Conservation (phyloP, 768 basidiomycete species). For the Podaxis pistillaris region DNA sequence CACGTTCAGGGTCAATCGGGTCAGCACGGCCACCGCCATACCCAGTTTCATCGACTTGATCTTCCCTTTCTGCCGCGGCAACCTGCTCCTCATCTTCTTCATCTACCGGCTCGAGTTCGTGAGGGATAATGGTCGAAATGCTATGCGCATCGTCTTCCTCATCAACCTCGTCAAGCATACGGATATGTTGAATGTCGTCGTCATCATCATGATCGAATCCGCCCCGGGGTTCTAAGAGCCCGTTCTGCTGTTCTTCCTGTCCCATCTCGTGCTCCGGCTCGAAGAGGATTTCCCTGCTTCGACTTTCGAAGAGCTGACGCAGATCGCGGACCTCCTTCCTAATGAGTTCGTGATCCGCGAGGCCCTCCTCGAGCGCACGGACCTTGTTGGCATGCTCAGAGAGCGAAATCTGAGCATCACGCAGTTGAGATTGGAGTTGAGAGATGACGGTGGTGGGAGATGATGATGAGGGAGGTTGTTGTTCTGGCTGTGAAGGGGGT, state of each 20-base stretch:
- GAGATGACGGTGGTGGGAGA: slow-evolving; percentile 32
- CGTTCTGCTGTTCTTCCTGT: slow-evolving; percentile 13
- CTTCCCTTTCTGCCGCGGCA: slow-evolving; percentile 21
- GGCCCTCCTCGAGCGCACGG: slow-evolving; percentile 74
- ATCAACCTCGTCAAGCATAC: slow-evolving; percentile 23
- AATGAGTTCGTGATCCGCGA: slow-evolving; percentile 83
- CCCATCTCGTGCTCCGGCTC: slow-evolving; percentile 15
- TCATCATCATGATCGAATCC: slow-evolving; percentile 33
- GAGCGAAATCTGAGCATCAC: slow-evolving; percentile 79
- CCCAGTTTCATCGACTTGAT: slow-evolving; percentile 20
- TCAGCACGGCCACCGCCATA: slow-evolving; percentile 14
- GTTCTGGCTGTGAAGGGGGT: slow-evolving; percentile 34
- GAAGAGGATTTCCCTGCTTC: slow-evolving; percentile 43
- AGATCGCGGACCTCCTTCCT: slow-evolving; percentile 75
- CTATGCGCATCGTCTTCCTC: slow-evolving; percentile 73
- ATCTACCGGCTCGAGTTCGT: slow-evolving; percentile 68
- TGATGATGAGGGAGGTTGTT: slow-evolving; percentile 21
- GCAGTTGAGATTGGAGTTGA: slow-evolving; percentile 79
- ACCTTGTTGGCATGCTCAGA: slow-evolving; percentile 79
- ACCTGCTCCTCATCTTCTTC: slow-evolving; percentile 71
- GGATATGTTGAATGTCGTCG: slow-evolving; percentile 22
- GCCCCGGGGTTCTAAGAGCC: slow-evolving; percentile 20
- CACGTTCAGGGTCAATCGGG: slow-evolving; percentile 1
- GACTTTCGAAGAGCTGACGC: slow-evolving; percentile 69
- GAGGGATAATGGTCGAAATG: slow-evolving; percentile 66